Percentiles rank a stretch among this genome's conserved stretches.
Evolutionary conservation across 2,329 filamentous ascomycete genomes (phyloP).

Genomic region (Bipolaris victoriae): DNA sequence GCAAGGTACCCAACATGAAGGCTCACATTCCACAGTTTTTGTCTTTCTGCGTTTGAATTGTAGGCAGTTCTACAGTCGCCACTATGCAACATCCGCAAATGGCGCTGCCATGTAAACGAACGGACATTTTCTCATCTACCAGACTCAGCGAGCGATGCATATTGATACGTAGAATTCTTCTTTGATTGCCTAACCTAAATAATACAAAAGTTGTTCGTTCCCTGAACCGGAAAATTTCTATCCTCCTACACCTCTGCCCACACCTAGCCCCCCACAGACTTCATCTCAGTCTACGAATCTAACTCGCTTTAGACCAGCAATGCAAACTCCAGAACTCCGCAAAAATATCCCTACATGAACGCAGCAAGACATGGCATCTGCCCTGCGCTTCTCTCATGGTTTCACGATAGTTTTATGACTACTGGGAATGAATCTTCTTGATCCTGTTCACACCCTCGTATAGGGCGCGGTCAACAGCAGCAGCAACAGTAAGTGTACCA

Average conservation of each 20-base stretch:
- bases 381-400: neutral
- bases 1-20: neutral
- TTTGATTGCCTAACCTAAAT: constrained; percentile 1
- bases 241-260: neutral
- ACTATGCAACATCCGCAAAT: too few species aligned
- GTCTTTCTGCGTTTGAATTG: too few species aligned
- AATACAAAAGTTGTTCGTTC: constrained; percentile 1
- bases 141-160: neutral
- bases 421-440: constrained; percentile 80
- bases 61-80: too few species aligned
- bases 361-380: neutral
- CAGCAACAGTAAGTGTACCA: constrained; percentile 93
- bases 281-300: constrained; percentile 1
- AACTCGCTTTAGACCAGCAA: neutral
- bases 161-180: neutral
- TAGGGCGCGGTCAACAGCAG: constrained; percentile 85
- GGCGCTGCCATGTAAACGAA: too few species aligned
- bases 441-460: constrained; percentile 87
- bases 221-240: neutral
- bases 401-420: constrained; percentile 11
- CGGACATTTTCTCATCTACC: too few species aligned
- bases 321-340: constrained; percentile 12
- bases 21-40: too few species aligned
- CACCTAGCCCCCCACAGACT: neutral
- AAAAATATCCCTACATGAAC: constrained; percentile 8